Percentiles rank a stretch among this genome's conserved stretches.
Conservation (phyloP, 2,329 filamentous ascomycete species). For the Botrytis medusae region DNA sequence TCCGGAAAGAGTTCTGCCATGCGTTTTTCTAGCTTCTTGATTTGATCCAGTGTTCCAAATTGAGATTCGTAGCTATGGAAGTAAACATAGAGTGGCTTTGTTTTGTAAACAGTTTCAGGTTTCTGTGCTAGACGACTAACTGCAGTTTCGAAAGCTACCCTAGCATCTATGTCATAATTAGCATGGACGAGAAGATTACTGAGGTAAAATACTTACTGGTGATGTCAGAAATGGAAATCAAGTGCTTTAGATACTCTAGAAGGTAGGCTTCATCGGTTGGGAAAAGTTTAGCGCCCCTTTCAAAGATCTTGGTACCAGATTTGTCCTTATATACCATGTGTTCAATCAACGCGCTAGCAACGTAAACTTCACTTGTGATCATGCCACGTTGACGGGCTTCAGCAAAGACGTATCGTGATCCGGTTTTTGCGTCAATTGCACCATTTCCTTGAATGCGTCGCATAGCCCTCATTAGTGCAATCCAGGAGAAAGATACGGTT, state of each 20-base stretch:
- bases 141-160: conserved; percentile 93
- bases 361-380: conserved; percentile 91
- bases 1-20: conserved; percentile 94
- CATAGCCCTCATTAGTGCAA: conserved; percentile 90
- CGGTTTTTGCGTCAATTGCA: conserved; percentile 47
- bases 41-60: conserved; percentile 88
- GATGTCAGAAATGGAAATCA: conserved; percentile 88
- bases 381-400: conserved; percentile 86
- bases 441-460: conserved; percentile 88
- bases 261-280: conserved; percentile 92
- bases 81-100: conserved; percentile 83
- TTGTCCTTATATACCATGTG: conserved; percentile 94
- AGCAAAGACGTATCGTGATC: conserved; percentile 83
- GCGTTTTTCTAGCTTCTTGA: conserved; percentile 84
- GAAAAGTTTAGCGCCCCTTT: conserved; percentile 89
- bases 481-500: conserved; percentile 91
- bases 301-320: conserved; percentile 92
- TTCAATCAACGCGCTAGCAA: conserved; percentile 89
- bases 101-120: conserved; percentile 69
- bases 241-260: conserved; percentile 91
- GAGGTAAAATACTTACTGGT: conserved; percentile 66
- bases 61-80: conserved; percentile 95
- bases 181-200: not conserved
- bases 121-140: conserved; percentile 79
- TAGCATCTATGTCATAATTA: conserved; percentile 64